These are phyloP conservation scores for Paramarasmius palmivorus DNA, from an alignment of 1,284 basidiomycete genomes.

Conservation along the genomic window DNA sequence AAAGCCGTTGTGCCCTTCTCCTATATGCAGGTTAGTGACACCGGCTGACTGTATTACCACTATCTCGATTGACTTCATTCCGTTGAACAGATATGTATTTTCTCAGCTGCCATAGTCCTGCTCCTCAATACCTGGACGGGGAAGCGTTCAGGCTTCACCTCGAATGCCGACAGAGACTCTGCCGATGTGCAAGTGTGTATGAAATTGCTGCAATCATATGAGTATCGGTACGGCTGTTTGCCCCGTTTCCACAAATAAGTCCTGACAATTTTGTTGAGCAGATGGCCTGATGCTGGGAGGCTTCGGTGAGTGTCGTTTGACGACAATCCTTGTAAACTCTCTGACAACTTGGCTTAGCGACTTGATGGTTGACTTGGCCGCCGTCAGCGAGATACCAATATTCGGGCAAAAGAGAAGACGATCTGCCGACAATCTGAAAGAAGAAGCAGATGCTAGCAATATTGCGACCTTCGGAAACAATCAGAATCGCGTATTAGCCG, in stretches of 20 bases:
- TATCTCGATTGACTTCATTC: neutral
- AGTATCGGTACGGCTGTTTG: slow-evolving; percentile 33
- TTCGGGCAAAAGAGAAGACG: slow-evolving; percentile 10
- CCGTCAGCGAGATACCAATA: slow-evolving; percentile 8
- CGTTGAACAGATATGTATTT: slow-evolving; percentile 2
- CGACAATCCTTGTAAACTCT: neutral
- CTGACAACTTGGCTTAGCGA: slow-evolving; percentile 25
- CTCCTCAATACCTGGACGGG: slow-evolving; percentile 64
- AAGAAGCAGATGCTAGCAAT: neutral
- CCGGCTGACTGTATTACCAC: neutral
- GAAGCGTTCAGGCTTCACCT: slow-evolving; percentile 43
- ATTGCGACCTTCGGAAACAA: neutral
- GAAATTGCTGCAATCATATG: slow-evolving; percentile 46
- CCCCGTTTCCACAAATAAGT: neutral
- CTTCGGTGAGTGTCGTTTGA: slow-evolving; percentile 29
- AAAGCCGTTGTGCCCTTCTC: slow-evolving; percentile 30
- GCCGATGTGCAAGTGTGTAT: slow-evolving; percentile 58
- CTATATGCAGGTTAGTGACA: slow-evolving; percentile 30
- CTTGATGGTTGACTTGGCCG: slow-evolving; percentile 33
- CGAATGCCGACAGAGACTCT: slow-evolving; percentile 49
- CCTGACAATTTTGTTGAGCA: slow-evolving; percentile 12
- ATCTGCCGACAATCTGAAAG: slow-evolving; percentile 6
- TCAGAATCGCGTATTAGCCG: neutral
- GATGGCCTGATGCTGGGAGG: slow-evolving; percentile 44
- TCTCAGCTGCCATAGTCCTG: slow-evolving; percentile 50